These are phyloP conservation scores for Cladophialophora chaetospira DNA, from an alignment of 2,329 filamentous ascomycete genomes.

Conservation along the genomic window DNA sequence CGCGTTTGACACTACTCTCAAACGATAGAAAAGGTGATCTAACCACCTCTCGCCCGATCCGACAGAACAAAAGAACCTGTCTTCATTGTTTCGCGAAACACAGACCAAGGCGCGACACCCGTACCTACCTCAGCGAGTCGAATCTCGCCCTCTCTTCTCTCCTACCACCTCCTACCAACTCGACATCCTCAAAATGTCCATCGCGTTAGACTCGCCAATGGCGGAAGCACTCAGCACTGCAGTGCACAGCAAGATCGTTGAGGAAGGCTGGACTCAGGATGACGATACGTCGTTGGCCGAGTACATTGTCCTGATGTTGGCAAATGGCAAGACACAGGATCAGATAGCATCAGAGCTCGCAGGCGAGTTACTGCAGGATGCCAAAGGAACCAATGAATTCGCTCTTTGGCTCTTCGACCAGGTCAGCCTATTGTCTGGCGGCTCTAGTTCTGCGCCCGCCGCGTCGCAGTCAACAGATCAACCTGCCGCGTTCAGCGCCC, in stretches of 20 bases:
- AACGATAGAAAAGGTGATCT: not conserved
- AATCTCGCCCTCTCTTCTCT: slow-evolving; percentile 1
- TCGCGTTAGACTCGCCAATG: slow-evolving; percentile 72
- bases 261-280: slow-evolving; percentile 87
- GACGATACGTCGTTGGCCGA: slow-evolving; percentile 83
- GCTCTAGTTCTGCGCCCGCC: slow-evolving; percentile 12
- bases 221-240: slow-evolving; percentile 78
- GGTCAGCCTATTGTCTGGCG: slow-evolving; percentile 51
- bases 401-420: slow-evolving; percentile 92
- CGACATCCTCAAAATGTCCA: slow-evolving; percentile 25
- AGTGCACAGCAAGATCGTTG: slow-evolving; percentile 87
- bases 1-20: not conserved
- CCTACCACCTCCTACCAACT: not conserved
- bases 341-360: slow-evolving; percentile 87
- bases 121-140: slow-evolving; percentile 8
- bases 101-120: slow-evolving; percentile 16
- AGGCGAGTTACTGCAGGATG: slow-evolving; percentile 83
- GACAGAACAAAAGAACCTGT: not conserved
- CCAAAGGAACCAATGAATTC: slow-evolving; percentile 79
- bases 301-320: slow-evolving; percentile 96
- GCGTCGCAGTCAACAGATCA: slow-evolving; percentile 56
- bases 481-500: slow-evolving; percentile 59
- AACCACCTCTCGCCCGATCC: not conserved
- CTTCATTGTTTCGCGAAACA: slow-evolving; percentile 18
- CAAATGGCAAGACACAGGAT: slow-evolving; percentile 89